Conservation (phyloP, 805 yeast genomes). For the Candida stauntonica region DNA sequence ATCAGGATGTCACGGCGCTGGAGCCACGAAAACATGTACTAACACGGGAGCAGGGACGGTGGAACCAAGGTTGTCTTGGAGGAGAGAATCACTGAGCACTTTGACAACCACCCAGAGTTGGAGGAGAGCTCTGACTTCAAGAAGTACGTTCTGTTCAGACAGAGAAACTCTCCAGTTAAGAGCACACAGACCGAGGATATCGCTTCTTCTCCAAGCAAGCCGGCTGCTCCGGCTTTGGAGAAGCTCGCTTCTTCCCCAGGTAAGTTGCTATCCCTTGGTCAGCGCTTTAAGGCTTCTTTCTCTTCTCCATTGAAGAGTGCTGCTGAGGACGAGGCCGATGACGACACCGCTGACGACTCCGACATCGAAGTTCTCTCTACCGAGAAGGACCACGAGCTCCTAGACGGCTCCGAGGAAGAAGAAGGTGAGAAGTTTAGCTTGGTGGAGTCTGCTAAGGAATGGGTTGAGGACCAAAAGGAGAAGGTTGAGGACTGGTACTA, state of each 20-base stretch:
- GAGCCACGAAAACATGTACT: constrained; percentile 3
- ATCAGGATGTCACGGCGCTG: neutral
- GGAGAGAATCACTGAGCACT: constrained; percentile 26
- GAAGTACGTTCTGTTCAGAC: constrained; percentile 26
- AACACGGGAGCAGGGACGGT: constrained; percentile 19
- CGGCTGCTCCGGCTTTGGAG: constrained; percentile 12
- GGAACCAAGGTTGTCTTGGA: constrained; percentile 30
- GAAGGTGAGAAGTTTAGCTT: constrained; percentile 10
- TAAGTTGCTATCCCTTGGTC: constrained; percentile 17
- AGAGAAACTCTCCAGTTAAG: constrained; percentile 27
- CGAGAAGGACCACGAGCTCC: constrained; percentile 7
- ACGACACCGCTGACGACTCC: constrained; percentile 10
- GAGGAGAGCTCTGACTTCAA: constrained; percentile 20
- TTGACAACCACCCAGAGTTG: constrained; percentile 31
- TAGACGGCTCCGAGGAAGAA: constrained; percentile 14
- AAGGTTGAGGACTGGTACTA: constrained; percentile 17
- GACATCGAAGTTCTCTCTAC: constrained; percentile 14
- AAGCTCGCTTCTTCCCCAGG: constrained; percentile 21
- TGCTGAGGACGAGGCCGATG: constrained; percentile 14
- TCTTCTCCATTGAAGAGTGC: constrained; percentile 23
- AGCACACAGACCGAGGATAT: constrained; percentile 9
- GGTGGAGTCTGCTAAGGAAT: constrained; percentile 19
- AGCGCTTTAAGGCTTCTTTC: constrained; percentile 20
- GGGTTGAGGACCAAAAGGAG: constrained; percentile 23
- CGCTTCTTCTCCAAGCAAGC: constrained; percentile 12